Conservation (phyloP, 1,284 basidiomycete genomes). For the Butyriboletus appendiculatus region DNA sequence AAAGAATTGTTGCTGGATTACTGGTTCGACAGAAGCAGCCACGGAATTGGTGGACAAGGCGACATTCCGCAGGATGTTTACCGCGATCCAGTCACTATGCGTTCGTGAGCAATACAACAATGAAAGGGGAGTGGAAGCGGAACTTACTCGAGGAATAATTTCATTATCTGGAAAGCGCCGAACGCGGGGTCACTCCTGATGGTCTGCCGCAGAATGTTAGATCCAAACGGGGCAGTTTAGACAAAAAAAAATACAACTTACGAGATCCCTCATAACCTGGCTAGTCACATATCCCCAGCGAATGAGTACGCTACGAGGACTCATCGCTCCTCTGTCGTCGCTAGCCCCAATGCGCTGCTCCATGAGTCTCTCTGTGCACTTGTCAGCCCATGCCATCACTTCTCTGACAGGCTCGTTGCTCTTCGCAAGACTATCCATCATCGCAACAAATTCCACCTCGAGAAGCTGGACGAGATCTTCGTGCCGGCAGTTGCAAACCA, state of each 20-base stretch:
- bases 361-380: slow-evolving; percentile 82
- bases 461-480: slow-evolving; percentile 83
- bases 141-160: slow-evolving; percentile 83
- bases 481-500: slow-evolving; percentile 89
- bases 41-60: slow-evolving; percentile 87
- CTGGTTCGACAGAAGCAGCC: slow-evolving; percentile 84
- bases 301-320: slow-evolving; percentile 81
- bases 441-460: slow-evolving; percentile 79
- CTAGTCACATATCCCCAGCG: slow-evolving; percentile 91
- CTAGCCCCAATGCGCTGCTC: slow-evolving; percentile 56
- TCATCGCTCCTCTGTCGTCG: slow-evolving; percentile 80
- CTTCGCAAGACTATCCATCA: slow-evolving; percentile 71
- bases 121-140: neutral
- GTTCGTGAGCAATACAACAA: slow-evolving; percentile 22
- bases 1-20: slow-evolving; percentile 85
- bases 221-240: neutral
- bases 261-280: slow-evolving; percentile 85
- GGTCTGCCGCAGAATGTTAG: slow-evolving; percentile 50
- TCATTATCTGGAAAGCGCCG: slow-evolving; percentile 87
- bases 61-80: slow-evolving; percentile 82
- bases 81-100: slow-evolving; percentile 82
- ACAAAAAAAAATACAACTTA: slow-evolving; percentile 39
- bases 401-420: slow-evolving; percentile 81
- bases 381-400: slow-evolving; percentile 87
- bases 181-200: slow-evolving; percentile 88